These are phyloP conservation scores for Bryoerythrophyllum caledonicum DNA, from an alignment of 225 moss, liverwort and hornwort species.

Conservation along the genomic window DNA sequence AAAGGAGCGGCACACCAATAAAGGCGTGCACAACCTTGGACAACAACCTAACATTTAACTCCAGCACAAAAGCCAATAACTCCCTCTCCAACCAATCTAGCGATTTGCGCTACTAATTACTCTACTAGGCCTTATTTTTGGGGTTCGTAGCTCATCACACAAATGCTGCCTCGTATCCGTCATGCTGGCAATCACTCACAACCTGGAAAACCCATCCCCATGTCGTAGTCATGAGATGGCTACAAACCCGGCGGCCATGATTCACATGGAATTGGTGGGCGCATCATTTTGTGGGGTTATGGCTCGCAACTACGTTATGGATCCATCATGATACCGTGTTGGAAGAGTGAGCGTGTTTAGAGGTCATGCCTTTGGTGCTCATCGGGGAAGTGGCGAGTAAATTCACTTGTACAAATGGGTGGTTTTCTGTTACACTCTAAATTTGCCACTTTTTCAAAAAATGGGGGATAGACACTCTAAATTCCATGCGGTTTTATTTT, in stretches of 20 bases:
- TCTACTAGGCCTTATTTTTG: not conserved
- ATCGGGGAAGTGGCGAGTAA: not conserved
- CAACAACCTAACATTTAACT: not conserved
- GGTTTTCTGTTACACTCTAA: too few species aligned
- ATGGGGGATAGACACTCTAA: too few species aligned
- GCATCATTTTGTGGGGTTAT: not conserved
- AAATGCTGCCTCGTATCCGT: constrained; percentile 33
- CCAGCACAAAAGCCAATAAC: not conserved
- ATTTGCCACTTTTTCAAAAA: too few species aligned
- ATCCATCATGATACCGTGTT: not conserved
- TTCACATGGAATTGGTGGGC: constrained; percentile 20
- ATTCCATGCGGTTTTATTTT: too few species aligned
- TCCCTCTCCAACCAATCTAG: constrained; percentile 1
- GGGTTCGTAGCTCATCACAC: constrained; percentile 33
- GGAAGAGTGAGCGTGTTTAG: not conserved
- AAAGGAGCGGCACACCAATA: not conserved
- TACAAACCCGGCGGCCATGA: not conserved
- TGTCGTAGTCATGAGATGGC: constrained; percentile 11
- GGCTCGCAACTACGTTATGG: not conserved
- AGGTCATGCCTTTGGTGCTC: not conserved
- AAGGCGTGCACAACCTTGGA: not conserved
- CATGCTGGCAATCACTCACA: constrained; percentile 27
- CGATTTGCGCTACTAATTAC: not conserved
- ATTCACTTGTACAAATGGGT: not conserved
- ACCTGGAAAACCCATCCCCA: not conserved